phyloP scores from a whole-genome alignment of 2,329 filamentous ascomycete species.

The Penicillium verrucosum region DNA sequence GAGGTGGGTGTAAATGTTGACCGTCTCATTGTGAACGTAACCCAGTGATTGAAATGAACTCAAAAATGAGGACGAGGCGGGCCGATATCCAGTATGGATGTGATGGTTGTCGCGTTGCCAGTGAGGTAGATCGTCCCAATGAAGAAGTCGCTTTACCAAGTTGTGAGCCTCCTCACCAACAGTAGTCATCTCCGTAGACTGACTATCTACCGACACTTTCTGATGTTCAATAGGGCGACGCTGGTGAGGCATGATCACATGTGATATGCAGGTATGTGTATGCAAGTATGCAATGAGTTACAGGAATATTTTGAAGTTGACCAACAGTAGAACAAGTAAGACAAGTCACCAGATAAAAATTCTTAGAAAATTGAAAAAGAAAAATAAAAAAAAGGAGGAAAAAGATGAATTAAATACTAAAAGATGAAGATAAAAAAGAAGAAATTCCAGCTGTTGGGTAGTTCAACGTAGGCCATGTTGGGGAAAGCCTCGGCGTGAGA shows the following conservation, averaged over 20 bases:
- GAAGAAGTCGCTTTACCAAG: conserved; percentile 38
- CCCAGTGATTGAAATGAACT: conserved; percentile 57
- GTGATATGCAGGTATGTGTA: conserved; percentile 19
- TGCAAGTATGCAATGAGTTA: conserved; percentile 14
- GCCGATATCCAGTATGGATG: conserved; percentile 65
- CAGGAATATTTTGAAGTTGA: conserved; percentile 10
- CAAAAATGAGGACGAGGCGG: conserved; percentile 58
- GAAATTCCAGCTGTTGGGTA: conserved; percentile 17
- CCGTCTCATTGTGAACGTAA: conserved; percentile 66
- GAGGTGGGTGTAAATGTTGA: conserved; percentile 71
- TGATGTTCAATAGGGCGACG: conserved; percentile 29
- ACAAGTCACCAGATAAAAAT: conserved; percentile 11
- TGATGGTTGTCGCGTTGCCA: conserved; percentile 66
- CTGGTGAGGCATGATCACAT: conserved; percentile 34
- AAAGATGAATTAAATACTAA: conserved; percentile 2
- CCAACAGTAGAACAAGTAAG: conserved; percentile 14
- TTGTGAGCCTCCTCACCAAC: conserved; percentile 24
- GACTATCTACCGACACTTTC: conserved; percentile 11
- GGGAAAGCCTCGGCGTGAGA: conserved; percentile 18
- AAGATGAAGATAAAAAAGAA: background rate
- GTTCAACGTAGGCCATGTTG: conserved; percentile 21
- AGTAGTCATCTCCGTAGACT: conserved; percentile 25
- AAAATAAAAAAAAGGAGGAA: background rate
- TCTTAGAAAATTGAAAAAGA: background rate
- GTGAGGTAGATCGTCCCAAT: conserved; percentile 52